Percentiles rank a stretch among this genome's conserved stretches.
Evolutionary conservation across 208 protist genomes (phyloP).

Genomic region (Herpetomonas tarakana): DNA sequence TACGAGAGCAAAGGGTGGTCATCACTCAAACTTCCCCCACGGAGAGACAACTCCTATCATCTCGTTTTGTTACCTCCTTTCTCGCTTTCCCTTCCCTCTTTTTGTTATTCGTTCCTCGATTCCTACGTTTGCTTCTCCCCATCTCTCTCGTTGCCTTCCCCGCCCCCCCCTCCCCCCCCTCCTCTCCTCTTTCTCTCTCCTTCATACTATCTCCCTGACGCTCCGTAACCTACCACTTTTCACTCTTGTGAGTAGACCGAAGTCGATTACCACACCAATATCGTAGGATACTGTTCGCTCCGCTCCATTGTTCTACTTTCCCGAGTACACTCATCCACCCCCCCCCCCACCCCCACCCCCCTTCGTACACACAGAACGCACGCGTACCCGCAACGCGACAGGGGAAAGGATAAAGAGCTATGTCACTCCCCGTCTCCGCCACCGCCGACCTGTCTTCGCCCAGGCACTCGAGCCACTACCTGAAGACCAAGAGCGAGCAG

Average conservation of each 20-base stretch:
- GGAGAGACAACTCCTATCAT: neutral
- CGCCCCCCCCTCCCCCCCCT: neutral
- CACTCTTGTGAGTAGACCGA: no score
- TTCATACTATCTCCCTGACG: constrained; percentile 4
- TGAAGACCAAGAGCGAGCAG: neutral
- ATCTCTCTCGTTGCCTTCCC: neutral
- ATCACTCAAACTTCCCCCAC: no score
- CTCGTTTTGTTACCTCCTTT: constrained; percentile 1
- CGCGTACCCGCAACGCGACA: no score
- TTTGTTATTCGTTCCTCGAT: neutral
- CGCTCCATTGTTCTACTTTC: no score
- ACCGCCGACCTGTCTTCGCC: neutral
- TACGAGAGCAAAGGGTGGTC: no score
- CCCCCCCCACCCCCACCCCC: no score
- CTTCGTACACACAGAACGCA: no score
- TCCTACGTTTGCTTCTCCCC: neutral
- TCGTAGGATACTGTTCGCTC: no score
- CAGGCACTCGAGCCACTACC: neutral
- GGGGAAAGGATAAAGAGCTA: no score
- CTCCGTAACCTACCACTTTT: neutral
- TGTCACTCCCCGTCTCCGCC: no score
- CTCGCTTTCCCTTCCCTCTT: neutral
- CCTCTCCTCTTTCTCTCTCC: constrained; percentile 7
- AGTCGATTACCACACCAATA: no score
- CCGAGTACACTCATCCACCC: no score